Percentiles rank a stretch among this genome's conserved stretches.
Conservation (phyloP, 441 rosid species). For the Brassica hybrid region DNA sequence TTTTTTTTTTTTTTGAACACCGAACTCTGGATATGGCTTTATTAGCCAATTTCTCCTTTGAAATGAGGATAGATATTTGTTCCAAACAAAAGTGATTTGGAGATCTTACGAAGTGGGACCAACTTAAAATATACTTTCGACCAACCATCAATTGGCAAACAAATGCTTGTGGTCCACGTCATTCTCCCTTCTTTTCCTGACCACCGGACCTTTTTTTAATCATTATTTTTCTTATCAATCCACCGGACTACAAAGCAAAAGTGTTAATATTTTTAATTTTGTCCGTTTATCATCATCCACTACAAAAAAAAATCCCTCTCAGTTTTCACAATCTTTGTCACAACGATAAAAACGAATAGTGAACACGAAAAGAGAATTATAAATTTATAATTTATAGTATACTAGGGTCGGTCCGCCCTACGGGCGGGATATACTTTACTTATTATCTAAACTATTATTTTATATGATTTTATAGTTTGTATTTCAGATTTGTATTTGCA, state of each 20-base stretch:
- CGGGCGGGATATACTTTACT: too few species aligned
- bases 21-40: too few species aligned
- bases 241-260: too few species aligned
- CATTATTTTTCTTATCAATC: too few species aligned
- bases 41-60: too few species aligned
- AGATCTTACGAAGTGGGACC: slow-evolving; percentile 34
- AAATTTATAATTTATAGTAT: neutral
- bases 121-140: slow-evolving; percentile 23
- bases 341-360: neutral
- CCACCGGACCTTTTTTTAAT: neutral
- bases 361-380: neutral
- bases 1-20: too few species aligned
- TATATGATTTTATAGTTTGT: too few species aligned
- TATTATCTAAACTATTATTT: too few species aligned
- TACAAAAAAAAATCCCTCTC: slow-evolving; percentile 4
- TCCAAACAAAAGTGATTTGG: slow-evolving; percentile 28
- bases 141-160: slow-evolving; percentile 38
- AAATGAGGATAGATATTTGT: slow-evolving; percentile 13
- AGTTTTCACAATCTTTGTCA: neutral
- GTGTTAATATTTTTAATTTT: neutral
- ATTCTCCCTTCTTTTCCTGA: slow-evolving; percentile 32
- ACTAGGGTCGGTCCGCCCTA: too few species aligned
- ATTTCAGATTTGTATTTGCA: too few species aligned
- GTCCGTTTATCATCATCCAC: neutral
- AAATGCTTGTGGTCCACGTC: slow-evolving; percentile 45